Evolutionary conservation across 2,329 filamentous ascomycete species (phyloP).

Genomic region (Trematosphaeria pertusa): DNA sequence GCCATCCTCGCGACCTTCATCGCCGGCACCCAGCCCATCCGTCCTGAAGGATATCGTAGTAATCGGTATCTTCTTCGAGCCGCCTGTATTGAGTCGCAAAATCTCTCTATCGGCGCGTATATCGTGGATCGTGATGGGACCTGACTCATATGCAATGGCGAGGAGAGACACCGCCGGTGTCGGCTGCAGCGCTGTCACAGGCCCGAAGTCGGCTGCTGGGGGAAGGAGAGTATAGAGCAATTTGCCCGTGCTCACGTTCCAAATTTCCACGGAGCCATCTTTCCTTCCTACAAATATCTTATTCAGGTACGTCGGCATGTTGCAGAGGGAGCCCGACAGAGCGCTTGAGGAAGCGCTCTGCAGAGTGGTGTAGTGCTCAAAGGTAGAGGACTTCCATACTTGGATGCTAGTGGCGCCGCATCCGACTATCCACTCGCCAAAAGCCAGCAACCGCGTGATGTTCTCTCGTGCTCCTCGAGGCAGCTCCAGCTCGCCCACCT

Average conservation of each 20-base stretch:
- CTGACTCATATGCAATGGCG: constrained; percentile 84
- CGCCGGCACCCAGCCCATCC: constrained; percentile 85
- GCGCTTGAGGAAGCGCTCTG: constrained; percentile 66
- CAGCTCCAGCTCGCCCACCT: constrained; percentile 74
- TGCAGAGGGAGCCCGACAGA: constrained; percentile 80
- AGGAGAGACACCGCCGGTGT: constrained; percentile 84
- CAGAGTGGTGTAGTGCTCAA: constrained; percentile 91
- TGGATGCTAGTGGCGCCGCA: constrained; percentile 78
- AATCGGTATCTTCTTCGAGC: constrained; percentile 67
- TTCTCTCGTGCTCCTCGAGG: constrained; percentile 72
- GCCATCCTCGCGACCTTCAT: constrained; percentile 81
- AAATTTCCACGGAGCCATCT: constrained; percentile 93
- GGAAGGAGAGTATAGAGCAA: constrained; percentile 89
- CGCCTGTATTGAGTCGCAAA: constrained; percentile 72
- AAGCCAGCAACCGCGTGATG: constrained; percentile 78
- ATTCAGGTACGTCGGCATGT: constrained; percentile 94
- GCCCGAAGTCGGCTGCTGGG: constrained; percentile 72
- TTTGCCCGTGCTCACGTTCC: constrained; percentile 93
- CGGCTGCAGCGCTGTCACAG: constrained; percentile 86
- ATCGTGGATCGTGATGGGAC: constrained; percentile 81
- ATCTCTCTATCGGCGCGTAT: constrained; percentile 77
- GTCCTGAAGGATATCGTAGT: constrained; percentile 89
- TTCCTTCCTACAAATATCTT: constrained; percentile 89
- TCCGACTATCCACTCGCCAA: constrained; percentile 90
- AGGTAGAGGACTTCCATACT: constrained; percentile 83